Evolutionary conservation across 2,329 filamentous ascomycete species (phyloP).

Genomic region (Colletotrichum lentis): DNA sequence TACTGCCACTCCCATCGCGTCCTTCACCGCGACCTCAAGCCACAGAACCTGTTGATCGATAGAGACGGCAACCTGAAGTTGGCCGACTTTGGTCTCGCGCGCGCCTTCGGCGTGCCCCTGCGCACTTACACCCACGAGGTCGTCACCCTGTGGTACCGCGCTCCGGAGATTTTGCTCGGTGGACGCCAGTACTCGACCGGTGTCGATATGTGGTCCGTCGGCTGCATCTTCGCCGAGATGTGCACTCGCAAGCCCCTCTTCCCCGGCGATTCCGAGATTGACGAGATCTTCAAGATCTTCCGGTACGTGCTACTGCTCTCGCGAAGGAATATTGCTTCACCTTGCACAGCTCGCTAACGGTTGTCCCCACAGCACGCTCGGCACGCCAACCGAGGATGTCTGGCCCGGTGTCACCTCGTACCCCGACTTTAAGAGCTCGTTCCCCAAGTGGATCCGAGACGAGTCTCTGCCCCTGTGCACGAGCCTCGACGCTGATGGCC

Average conservation of each 20-base stretch:
- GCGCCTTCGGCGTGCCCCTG: constrained; percentile 89
- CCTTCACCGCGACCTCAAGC: constrained; percentile 88
- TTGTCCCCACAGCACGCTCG: constrained; percentile 67
- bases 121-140: constrained; percentile 95
- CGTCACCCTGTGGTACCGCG: constrained; percentile 91
- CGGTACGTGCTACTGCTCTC: constrained; percentile 60
- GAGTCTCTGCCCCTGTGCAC: constrained; percentile 71
- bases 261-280: constrained; percentile 89
- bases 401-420: constrained; percentile 96
- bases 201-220: constrained; percentile 95
- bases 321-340: not conserved
- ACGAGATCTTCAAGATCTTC: constrained; percentile 93
- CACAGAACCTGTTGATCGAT: constrained; percentile 88
- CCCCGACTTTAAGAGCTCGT: constrained; percentile 90
- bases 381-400: constrained; percentile 80
- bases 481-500: constrained; percentile 74
- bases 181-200: constrained; percentile 93
- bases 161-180: constrained; percentile 88
- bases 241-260: constrained; percentile 92
- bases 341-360: constrained; percentile 38
- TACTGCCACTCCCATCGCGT: constrained; percentile 92
- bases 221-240: constrained; percentile 97
- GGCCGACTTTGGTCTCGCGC: constrained; percentile 87
- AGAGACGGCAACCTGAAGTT: constrained; percentile 88
- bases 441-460: constrained; percentile 88